phyloP scores from a whole-genome alignment of 164 flowering plant species.

The Aristolochia fimbriata region DNA sequence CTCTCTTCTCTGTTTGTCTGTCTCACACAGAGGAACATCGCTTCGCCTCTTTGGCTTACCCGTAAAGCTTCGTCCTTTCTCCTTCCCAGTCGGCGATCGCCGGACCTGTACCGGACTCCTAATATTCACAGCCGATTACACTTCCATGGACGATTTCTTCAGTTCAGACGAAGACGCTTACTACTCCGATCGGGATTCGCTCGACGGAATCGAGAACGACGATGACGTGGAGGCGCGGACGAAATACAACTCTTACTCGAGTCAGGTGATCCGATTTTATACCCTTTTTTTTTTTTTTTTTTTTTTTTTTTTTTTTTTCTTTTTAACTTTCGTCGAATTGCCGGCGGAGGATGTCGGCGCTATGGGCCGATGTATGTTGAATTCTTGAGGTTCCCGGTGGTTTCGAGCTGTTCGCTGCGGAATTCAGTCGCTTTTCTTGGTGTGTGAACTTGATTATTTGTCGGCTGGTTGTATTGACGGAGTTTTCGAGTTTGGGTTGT shows the following conservation, averaged over 20 bases:
- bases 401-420: not conserved
- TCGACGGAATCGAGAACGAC: conserved; percentile 1
- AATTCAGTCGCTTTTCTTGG: too few species aligned
- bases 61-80: not conserved
- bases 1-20: too few species aligned
- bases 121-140: too few species aligned
- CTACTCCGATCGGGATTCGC: not conserved
- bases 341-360: not conserved
- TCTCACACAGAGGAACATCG: too few species aligned
- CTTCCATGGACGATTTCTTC: not conserved
- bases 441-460: not conserved
- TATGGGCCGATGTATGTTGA: not conserved
- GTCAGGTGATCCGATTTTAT: not conserved
- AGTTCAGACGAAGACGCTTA: not conserved
- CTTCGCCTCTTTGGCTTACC: not conserved
- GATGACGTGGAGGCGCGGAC: not conserved
- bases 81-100: not conserved
- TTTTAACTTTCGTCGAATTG: not conserved
- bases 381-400: not conserved
- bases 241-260: not conserved
- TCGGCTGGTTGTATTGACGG: not conserved
- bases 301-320: not conserved
- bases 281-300: too few species aligned
- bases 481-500: not conserved
- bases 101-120: too few species aligned